These are phyloP conservation scores for Dryas drummondii DNA, from an alignment of 306 rosid genomes.

Conservation along the genomic window DNA sequence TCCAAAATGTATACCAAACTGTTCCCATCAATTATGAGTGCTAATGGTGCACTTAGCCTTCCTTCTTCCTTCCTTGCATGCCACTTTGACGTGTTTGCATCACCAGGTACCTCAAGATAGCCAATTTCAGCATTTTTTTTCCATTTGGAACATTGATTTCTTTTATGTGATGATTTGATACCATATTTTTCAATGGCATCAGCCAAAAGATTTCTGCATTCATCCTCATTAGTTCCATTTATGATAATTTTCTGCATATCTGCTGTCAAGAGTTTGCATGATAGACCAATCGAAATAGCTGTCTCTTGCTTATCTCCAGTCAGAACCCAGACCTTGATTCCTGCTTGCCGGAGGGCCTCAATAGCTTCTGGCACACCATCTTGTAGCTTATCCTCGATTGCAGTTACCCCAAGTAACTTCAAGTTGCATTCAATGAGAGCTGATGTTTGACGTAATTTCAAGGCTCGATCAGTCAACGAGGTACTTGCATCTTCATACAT, in stretches of 20 bases:
- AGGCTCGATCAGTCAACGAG: conserved; percentile 71
- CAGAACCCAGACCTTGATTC: conserved; percentile 98
- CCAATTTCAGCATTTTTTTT: conserved; percentile 39
- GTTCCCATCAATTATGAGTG: conserved; percentile 92
- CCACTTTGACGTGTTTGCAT: conserved; percentile 42
- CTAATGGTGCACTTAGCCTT: conserved; percentile 45
- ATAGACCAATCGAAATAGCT: conserved; percentile 88
- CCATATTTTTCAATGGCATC: conserved; percentile 66
- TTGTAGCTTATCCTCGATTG: conserved; percentile 96
- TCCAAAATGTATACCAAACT: conserved; percentile 96
- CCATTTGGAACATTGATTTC: conserved; percentile 31
- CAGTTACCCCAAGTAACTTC: conserved; percentile 87
- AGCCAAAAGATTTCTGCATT: conserved; percentile 69
- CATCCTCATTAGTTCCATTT: conserved; percentile 73
- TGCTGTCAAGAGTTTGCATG: conserved; percentile 79
- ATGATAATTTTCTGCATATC: conserved; percentile 79
- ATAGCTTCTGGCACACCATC: conserved; percentile 96
- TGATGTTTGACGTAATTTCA: conserved; percentile 76
- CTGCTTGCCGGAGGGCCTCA: conserved; percentile 89
- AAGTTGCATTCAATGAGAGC: conserved; percentile 70
- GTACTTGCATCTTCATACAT: conserved; percentile 93
- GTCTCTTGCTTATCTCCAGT: conserved; percentile 99
- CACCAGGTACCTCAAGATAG: conserved; percentile 38
- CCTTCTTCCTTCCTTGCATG: conserved; percentile 55
- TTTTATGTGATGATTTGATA: conserved; percentile 40